A percentile compares a stretch with the other conserved stretches of the same genome.
Conservation (phyloP, 129 eudicot genomes). For the carrot (Daucus carota) region DH1_v3.0 NC_030382.2:34796001-34796500, state of each 20-base stretch:
- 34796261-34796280: background rate
- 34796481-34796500: background rate
- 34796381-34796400: background rate
- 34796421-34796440: slow-evolving; percentile 14
- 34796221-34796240: background rate
- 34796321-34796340: background rate
- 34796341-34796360: background rate
- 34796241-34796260: background rate
- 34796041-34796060: too few relatives aligned
- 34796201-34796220: background rate
- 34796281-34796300: background rate
- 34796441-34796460: slow-evolving; percentile 12
- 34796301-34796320: background rate
- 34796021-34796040: too few relatives aligned
- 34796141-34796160: background rate
- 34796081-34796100: too few relatives aligned
- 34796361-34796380: background rate
- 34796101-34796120: too few relatives aligned
- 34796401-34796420: background rate
- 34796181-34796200: background rate
- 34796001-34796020: too few relatives aligned
- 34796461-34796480: slow-evolving; percentile 7
- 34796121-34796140: background rate
- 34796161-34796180: background rate
- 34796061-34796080: too few relatives aligned